A percentile compares a stretch with the other conserved stretches of the same genome.
These are phyloP conservation scores for Saccharomyces pastorianus DNA, from an alignment of 1,139 yeast species.

Conservation along the genomic window DNA sequence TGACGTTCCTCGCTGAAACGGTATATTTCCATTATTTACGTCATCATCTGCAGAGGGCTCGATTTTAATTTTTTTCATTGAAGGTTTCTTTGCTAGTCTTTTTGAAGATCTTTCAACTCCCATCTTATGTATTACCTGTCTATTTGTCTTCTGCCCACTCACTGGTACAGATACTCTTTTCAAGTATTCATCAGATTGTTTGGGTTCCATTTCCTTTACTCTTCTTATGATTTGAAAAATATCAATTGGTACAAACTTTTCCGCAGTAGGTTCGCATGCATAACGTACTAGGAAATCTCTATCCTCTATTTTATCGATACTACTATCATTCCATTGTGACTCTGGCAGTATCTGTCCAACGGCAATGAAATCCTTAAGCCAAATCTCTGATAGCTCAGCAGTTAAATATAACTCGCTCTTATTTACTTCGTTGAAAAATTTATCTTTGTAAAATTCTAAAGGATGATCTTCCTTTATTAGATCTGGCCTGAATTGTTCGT, in stretches of 20 bases:
- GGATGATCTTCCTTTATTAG: constrained; percentile 9
- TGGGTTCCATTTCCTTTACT: constrained; percentile 17
- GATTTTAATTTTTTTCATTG: constrained; percentile 8
- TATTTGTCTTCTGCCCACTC: not conserved
- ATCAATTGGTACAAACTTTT: constrained; percentile 21
- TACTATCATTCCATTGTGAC: constrained; percentile 7
- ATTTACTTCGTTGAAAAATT: constrained; percentile 17
- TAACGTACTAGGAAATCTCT: constrained; percentile 19
- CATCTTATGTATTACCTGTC: constrained; percentile 2
- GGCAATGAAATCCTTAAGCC: constrained; percentile 21
- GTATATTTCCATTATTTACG: not conserved
- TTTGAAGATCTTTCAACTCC: constrained; percentile 3
- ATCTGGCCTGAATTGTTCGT: constrained; percentile 10
- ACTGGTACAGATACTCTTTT: constrained; percentile 18
- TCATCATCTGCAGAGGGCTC: constrained; percentile 4
- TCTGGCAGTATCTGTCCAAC: constrained; percentile 18
- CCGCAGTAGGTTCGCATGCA: constrained; percentile 25
- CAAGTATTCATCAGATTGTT: constrained; percentile 22
- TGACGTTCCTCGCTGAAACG: not conserved
- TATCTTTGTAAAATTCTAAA: constrained; percentile 11
- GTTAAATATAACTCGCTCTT: constrained; percentile 26
- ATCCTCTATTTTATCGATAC: constrained; percentile 6
- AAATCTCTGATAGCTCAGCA: constrained; percentile 27
- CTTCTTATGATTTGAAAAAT: constrained; percentile 16
- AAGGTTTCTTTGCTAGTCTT: constrained; percentile 4